Evolutionary conservation across 495 filamentous ascomycete genomes (phyloP).

Genomic region (Chaetomium fimeti): DNA sequence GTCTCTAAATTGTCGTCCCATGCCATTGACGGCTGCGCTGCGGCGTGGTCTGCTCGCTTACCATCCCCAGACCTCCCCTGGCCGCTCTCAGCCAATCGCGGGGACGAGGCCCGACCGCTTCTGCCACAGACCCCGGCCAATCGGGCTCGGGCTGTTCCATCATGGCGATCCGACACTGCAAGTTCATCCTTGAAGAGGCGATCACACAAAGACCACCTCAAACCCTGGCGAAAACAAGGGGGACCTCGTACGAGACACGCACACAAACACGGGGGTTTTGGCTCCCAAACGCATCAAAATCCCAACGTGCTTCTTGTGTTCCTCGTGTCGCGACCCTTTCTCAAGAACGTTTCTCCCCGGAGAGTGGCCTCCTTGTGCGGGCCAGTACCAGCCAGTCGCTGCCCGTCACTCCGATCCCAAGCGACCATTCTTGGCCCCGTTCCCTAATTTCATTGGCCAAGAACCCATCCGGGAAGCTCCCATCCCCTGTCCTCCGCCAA

Average conservation of each 20-base stretch:
- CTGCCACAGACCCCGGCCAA: constrained; percentile 29
- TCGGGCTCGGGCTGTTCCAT: constrained; percentile 34
- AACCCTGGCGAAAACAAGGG: constrained; percentile 2
- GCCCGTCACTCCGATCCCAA: background rate
- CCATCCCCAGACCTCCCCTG: constrained; percentile 13
- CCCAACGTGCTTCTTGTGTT: background rate
- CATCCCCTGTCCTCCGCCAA: background rate
- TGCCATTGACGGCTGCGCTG: no score
- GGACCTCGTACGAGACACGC: background rate
- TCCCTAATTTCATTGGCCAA: background rate
- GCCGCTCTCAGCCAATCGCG: constrained; percentile 12
- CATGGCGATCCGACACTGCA: constrained; percentile 38
- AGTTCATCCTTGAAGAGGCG: constrained; percentile 17
- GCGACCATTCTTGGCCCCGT: constrained; percentile 1
- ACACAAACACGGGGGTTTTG: background rate
- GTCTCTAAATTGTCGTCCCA: background rate
- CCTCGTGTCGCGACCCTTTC: constrained; percentile 2
- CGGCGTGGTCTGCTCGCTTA: background rate
- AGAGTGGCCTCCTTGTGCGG: background rate
- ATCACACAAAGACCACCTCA: constrained; percentile 21
- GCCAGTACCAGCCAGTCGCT: background rate
- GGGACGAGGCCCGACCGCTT: constrained; percentile 10
- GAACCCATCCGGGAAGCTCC: background rate
- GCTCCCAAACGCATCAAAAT: background rate
- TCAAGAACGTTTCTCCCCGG: constrained; percentile 9